A percentile compares a stretch with the other conserved stretches of the same genome.
Evolutionary conservation across 768 basidiomycete species (phyloP).

Genomic region (Pleurotus djamor): DNA sequence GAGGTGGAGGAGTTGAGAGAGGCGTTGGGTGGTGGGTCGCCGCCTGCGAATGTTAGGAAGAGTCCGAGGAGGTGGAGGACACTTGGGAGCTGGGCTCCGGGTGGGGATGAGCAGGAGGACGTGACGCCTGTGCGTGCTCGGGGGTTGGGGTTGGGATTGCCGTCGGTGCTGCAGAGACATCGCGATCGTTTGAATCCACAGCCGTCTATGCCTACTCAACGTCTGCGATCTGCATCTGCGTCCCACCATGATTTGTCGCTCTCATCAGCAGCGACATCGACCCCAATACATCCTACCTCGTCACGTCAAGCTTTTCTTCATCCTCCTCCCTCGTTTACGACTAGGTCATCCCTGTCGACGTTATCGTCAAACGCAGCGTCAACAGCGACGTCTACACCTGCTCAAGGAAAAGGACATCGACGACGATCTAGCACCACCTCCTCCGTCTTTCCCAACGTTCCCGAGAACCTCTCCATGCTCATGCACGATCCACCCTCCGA

Average conservation of each 20-base stretch:
- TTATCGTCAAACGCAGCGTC: slow-evolving; percentile 15
- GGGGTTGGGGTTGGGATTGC: slow-evolving; percentile 10
- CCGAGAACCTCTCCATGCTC: slow-evolving; percentile 76
- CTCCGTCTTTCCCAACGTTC: slow-evolving; percentile 65
- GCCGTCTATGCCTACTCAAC: background rate
- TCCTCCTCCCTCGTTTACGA: background rate
- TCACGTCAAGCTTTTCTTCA: no score
- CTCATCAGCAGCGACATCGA: no score
- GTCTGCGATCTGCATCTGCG: slow-evolving; percentile 8
- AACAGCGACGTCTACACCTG: slow-evolving; percentile 19
- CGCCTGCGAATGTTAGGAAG: slow-evolving; percentile 1
- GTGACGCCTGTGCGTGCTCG: slow-evolving; percentile 10
- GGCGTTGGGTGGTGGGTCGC: slow-evolving; percentile 21
- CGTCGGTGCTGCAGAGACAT: slow-evolving; percentile 8
- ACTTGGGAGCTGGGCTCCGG: slow-evolving; percentile 10
- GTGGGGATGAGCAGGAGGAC: slow-evolving; percentile 15
- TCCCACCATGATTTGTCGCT: background rate
- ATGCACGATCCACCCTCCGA: slow-evolving; percentile 45
- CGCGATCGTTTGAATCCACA: background rate
- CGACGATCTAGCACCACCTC: slow-evolving; percentile 49
- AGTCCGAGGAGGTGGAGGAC: slow-evolving; percentile 9
- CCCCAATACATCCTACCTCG: no score
- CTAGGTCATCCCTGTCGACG: slow-evolving; percentile 12
- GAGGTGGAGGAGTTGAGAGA: slow-evolving; percentile 30
- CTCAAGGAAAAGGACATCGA: slow-evolving; percentile 20